phyloP scores from a whole-genome alignment of 2,329 filamentous ascomycete species.

The Penicillium sumatraense region DNA sequence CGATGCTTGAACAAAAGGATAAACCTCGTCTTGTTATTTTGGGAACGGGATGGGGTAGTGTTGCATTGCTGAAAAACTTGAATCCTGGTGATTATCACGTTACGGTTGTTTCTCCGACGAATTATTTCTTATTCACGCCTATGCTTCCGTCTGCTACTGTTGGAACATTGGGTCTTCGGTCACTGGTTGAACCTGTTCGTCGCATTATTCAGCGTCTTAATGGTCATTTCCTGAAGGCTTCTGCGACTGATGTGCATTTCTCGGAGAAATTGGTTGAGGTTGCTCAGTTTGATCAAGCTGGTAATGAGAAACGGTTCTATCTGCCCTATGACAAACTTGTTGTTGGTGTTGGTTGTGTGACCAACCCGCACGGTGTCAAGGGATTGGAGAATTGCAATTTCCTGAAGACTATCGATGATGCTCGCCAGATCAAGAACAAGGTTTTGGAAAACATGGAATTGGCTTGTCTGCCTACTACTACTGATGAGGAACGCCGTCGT shows the following conservation, averaged over 20 bases:
- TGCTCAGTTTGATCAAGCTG: conserved; percentile 70
- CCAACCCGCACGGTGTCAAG: conserved; percentile 94
- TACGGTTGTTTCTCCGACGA: conserved; percentile 90
- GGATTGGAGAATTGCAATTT: conserved; percentile 93
- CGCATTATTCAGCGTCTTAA: conserved; percentile 76
- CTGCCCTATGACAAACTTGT: conserved; percentile 97
- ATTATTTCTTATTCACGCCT: conserved; percentile 97
- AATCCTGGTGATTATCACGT: conserved; percentile 93
- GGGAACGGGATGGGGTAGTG: conserved; percentile 92
- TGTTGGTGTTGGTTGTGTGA: conserved; percentile 84
- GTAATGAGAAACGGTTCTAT: conserved; percentile 82
- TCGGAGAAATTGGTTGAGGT: conserved; percentile 89
- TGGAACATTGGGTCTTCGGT: conserved; percentile 87
- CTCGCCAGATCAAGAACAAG: conserved; percentile 83
- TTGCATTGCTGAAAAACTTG: conserved; percentile 87
- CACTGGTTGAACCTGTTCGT: conserved; percentile 89
- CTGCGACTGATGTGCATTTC: conserved; percentile 88
- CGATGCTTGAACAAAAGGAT: conserved; percentile 72
- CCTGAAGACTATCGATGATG: conserved; percentile 93
- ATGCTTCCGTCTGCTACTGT: conserved; percentile 98
- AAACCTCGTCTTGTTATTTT: conserved; percentile 93
- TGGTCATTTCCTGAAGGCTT: conserved; percentile 88
- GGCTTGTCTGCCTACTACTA: conserved; percentile 89
- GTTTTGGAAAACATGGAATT: conserved; percentile 88
- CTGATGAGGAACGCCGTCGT: conserved; percentile 82